Base-by-base conservation (phyloP, 257 asterid species). In the Cinchona pubescens region DNA sequence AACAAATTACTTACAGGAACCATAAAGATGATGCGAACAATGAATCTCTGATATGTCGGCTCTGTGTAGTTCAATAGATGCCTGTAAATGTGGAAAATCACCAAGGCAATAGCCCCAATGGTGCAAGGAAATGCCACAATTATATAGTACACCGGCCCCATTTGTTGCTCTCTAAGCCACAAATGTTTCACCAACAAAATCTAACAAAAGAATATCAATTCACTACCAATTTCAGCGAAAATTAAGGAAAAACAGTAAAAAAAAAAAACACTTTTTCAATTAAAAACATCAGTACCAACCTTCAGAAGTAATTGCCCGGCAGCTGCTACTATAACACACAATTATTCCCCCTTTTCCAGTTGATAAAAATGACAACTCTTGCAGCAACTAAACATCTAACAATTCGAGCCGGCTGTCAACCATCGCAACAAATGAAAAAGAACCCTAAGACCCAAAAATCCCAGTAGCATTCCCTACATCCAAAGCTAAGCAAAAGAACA, bases 1-100 rank as follows among this genome's bases (percentile, higher is more conserved):
- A 12, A 56, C 14, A 19, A 64, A 61, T 43, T 59, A 86, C 99
- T 95, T 79, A 95, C 99, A 51, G 98, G 99, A 81, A 95, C 96
- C 99, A 95, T 95, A 76, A 95, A 95, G 82, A 95, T 90, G 75
- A 95, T 95, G 58, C 99, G 99, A 74, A 95, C 98, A 64, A 95
- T 95, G 80, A 85, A 92, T 85, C 99, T 83, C 89, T 95, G 99
- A 82, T 82, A 95, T 1, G 91, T 90, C 30, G 98, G 99, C 84
- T 92, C 99, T 0, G 99, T 95, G 76, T 95, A 95, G 84, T 95
- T 95, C 89, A 92, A 78, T 19, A 95, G 91, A 82, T 95, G 99
- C 60, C 90, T 83, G 88, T 95, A 86, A 76, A 95, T 92, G 84
- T 92, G 99, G 11, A 80, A 67, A 62, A 88, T 78, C 21, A 96